Conservation (phyloP, 305 asterid genomes). For the Ilex paraguariensis region DNA sequence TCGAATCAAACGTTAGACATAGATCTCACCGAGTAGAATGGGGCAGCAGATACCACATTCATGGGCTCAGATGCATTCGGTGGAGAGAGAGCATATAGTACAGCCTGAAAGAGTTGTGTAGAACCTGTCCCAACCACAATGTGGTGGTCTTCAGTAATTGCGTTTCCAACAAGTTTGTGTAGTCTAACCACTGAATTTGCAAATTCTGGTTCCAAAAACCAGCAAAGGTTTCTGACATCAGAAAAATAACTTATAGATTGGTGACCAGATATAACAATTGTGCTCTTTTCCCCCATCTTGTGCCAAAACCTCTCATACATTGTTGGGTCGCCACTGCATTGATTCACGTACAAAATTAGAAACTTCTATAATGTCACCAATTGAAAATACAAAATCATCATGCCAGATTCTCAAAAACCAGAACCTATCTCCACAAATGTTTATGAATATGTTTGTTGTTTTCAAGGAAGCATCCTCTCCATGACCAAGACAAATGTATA, state of each 20-base stretch:
- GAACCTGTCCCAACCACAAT: slow-evolving; percentile 94
- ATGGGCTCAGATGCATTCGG: slow-evolving; percentile 56
- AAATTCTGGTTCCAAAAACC: slow-evolving; percentile 90
- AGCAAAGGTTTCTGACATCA: slow-evolving; percentile 56
- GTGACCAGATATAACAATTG: slow-evolving; percentile 75
- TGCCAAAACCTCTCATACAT: slow-evolving; percentile 89
- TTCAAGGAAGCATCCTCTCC: no score
- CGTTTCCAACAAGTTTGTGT: slow-evolving; percentile 80
- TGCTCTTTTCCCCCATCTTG: slow-evolving; percentile 55
- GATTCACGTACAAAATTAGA: not conserved
- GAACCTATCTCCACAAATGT: no score
- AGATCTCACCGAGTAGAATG: slow-evolving; percentile 73
- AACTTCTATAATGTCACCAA: not conserved
- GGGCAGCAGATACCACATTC: slow-evolving; percentile 82
- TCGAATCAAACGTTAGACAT: no score
- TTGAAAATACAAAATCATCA: not conserved
- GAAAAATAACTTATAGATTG: slow-evolving; percentile 86
- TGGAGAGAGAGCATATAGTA: slow-evolving; percentile 65
- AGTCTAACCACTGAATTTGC: slow-evolving; percentile 51
- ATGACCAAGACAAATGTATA: no score
- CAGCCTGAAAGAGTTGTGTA: slow-evolving; percentile 84
- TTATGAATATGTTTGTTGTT: no score
- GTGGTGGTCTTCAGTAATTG: slow-evolving; percentile 56
- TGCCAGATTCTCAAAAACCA: slow-evolving; percentile 3
- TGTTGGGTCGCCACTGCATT: slow-evolving; percentile 83